These are phyloP conservation scores for Raffaelea ambrosiae DNA, from an alignment of 2,329 filamentous ascomycete genomes.

Conservation along the genomic window DNA sequence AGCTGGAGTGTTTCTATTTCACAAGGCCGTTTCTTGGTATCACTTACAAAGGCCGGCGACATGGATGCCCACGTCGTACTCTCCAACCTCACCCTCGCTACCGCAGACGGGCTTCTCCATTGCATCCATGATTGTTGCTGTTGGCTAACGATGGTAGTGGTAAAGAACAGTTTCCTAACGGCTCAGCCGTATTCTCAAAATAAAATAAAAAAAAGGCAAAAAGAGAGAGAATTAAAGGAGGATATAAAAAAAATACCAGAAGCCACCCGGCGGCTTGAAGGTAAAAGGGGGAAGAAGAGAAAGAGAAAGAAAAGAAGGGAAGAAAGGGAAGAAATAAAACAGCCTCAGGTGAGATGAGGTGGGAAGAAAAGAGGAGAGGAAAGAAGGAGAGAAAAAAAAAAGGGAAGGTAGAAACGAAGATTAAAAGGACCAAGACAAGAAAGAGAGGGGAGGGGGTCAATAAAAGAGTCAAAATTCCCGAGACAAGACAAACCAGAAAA, in stretches of 20 bases:
- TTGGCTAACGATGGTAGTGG: background rate
- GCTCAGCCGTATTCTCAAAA: background rate
- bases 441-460: too few relatives aligned
- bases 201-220: background rate
- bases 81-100: background rate
- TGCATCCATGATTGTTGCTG: background rate
- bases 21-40: background rate
- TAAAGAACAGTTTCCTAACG: background rate
- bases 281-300: background rate
- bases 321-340: background rate
- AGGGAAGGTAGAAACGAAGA: background rate
- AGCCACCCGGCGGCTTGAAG: background rate
- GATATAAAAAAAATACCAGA: background rate
- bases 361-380: background rate
- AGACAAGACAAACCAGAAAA: too few relatives aligned
- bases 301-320: background rate
- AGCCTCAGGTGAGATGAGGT: background rate
- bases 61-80: background rate
- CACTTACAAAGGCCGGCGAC: background rate
- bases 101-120: background rate
- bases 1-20: background rate
- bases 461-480: too few relatives aligned
- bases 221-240: background rate
- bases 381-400: background rate
- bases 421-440: background rate